Base-by-base conservation (phyloP, 1,284 basidiomycete species). In the Acaromyces ingoldii region DNA sequence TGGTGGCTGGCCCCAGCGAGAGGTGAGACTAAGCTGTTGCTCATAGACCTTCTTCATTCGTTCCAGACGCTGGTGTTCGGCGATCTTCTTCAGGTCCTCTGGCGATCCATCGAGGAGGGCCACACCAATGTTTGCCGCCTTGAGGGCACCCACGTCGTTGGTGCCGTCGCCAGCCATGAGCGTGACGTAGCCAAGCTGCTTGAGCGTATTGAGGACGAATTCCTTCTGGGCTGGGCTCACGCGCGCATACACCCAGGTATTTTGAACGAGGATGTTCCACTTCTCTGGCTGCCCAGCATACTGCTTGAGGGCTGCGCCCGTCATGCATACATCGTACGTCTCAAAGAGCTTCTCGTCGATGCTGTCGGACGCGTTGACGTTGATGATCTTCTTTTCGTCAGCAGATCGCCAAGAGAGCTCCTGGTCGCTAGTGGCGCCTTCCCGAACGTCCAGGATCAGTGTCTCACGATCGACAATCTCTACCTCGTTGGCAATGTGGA, bases 91-190 rank as follows among this genome's bases (percentile, higher is more conserved):
- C 21, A 75, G 43, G 47, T 75, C 72, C 24, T 75, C 71, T 0
- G 60, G 63, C n/a, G 72, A 63, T 19, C 72, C 72, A 46, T 75
- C 72, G 17, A 75, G 60, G 25, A 75, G 56, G 9, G 72, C 72
- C 13, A 75, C 66, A 33, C 72, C 72, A 33, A 75, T 70, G 61
- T 75, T 71, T 48, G 72, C 70, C 44, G 65, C 68, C 52, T 75
- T 75, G 34, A 75, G 65, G 22, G 72, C 72, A 11, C 72, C 72
- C 1, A 75, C 72, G 38, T 75, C 72, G 55, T 75, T 75, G 24
- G 72, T 75, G 4, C 72, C 72, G 52, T 75, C 72, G 37, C 72
- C 72, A 4, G 71, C 72, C 72, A 75, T 75, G 31, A 75, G 58
- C 4, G 72, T 74, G 30, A 75, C 58, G 57, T 74, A 75, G 9